Base-by-base conservation (phyloP, 768 basidiomycete species). In the Trametes coccinea region DNA sequence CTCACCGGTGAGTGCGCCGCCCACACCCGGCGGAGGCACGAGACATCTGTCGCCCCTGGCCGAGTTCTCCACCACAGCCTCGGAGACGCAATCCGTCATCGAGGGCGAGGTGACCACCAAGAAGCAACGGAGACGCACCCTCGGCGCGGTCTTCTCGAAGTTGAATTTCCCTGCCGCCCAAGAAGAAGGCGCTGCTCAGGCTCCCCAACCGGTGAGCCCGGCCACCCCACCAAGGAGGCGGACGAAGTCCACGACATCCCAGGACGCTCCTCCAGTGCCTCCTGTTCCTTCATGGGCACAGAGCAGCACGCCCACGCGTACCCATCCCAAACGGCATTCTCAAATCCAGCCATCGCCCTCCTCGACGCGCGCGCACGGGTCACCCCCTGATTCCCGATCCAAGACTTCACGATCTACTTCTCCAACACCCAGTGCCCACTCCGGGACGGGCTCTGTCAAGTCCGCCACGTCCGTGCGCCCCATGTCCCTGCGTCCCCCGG, bases 61-160 rank as follows among this genome's bases (percentile, higher is more conserved):
- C 8, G 60, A 64, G 39, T 60, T 59, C 39, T 56, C 62, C 3
- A 60, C 34, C 9, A 56, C 58, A 7, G 34, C 53, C 9, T 17
- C 29, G 48, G 50, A 51, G 11, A 5, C 49, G 0, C 13, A 16
- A 41, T 33, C 48, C 0, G 62, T 34, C 27, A 33, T 39, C 34
- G 59, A 53, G 13, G 47, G 41, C 2, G 22, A 47, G 6, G n/a
- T 45, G 13, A 8, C 39, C 4, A 53, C 27, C 9, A 59, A 64
- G 55, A 51, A 47, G 37, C 45, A 49, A 6, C 58, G 62, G 10
- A n/a, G 62, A 13, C 62, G 62, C 10, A 50, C 62, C 10, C 37
- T 64, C 13, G 62, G 58, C 1, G 48, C 50, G 4, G 62, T 64
- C 37, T 39, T 64, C 40, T 56, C 58, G 22, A 60, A 60, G 53